Evolutionary conservation across 2,329 filamentous ascomycete species (phyloP).

Genomic region (Talaromyces amestolkiae): DNA sequence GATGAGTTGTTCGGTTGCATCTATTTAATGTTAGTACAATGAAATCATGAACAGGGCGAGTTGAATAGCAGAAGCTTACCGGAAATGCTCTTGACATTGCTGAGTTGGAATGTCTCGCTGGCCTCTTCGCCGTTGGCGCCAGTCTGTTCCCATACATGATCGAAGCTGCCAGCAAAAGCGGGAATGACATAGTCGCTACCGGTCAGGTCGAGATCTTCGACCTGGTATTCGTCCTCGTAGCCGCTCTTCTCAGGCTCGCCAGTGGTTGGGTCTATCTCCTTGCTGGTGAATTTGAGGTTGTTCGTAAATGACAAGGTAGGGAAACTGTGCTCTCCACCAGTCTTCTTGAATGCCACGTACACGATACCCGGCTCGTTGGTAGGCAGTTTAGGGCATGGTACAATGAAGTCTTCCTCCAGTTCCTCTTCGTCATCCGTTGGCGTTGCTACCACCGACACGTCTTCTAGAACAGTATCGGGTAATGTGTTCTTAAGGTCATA

Average conservation of each 20-base stretch:
- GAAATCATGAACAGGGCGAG: background rate
- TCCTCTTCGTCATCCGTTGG: slow-evolving; percentile 77
- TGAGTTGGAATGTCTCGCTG: slow-evolving; percentile 84
- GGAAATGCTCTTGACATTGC: slow-evolving; percentile 84
- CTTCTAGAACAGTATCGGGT: slow-evolving; percentile 82
- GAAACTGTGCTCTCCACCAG: slow-evolving; percentile 71
- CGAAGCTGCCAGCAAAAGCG: slow-evolving; percentile 91
- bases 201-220: slow-evolving; percentile 85
- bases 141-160: slow-evolving; percentile 91
- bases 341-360: slow-evolving; percentile 91
- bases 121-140: slow-evolving; percentile 85
- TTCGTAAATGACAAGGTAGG: slow-evolving; percentile 83
- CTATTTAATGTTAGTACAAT: slow-evolving; percentile 43
- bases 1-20: slow-evolving; percentile 87
- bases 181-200: slow-evolving; percentile 94
- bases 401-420: slow-evolving; percentile 83
- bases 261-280: slow-evolving; percentile 95
- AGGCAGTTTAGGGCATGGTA: slow-evolving; percentile 76
- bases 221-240: slow-evolving; percentile 97
- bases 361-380: slow-evolving; percentile 88
- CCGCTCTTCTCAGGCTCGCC: slow-evolving; percentile 85
- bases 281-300: slow-evolving; percentile 92
- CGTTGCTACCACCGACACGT: slow-evolving; percentile 78
- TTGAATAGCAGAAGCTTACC: slow-evolving; percentile 56
- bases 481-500: slow-evolving; percentile 98